Evolutionary conservation across 768 basidiomycete species (phyloP).

Genomic region (Suillus hirtellus): DNA sequence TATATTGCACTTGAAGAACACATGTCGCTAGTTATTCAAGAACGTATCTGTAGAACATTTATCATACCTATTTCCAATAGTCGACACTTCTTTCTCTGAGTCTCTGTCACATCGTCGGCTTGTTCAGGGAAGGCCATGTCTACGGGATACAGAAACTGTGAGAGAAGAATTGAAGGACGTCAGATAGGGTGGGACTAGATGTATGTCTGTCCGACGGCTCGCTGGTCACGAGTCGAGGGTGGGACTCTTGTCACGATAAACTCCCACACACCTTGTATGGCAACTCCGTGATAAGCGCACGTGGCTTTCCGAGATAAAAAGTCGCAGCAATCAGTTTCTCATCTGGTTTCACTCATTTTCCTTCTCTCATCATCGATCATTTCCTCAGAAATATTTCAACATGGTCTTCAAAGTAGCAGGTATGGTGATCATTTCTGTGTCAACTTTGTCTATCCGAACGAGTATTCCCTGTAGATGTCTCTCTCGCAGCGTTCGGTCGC

Average conservation of each 20-base stretch:
- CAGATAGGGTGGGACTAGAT: not conserved
- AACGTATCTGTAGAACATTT: not conserved
- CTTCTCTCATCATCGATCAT: conserved; percentile 20
- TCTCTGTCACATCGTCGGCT: not conserved
- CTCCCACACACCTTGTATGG: conserved; percentile 27
- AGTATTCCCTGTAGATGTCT: conserved; percentile 60
- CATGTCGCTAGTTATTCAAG: conserved; percentile 9
- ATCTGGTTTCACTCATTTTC: conserved; percentile 23
- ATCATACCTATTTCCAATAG: conserved; percentile 58
- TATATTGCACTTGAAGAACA: conserved; percentile 52
- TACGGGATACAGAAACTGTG: not conserved
- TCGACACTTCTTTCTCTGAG: conserved; percentile 43
- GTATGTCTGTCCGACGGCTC: no score
- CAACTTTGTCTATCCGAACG: conserved; percentile 9
- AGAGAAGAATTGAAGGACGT: not conserved
- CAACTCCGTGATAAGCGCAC: conserved; percentile 19
- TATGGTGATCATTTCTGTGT: conserved; percentile 30
- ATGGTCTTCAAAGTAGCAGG: conserved; percentile 94
- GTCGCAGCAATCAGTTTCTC: conserved; percentile 23
- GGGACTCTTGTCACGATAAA: not conserved
- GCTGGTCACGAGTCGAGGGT: no score
- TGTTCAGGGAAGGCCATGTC: conserved; percentile 1
- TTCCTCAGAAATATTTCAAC: conserved; percentile 18
- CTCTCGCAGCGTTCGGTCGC: conserved; percentile 98
- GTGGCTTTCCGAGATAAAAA: conserved; percentile 34